Evolutionary conservation across 2,329 filamentous ascomycete species (phyloP).

Genomic region (Cercospora nicotianae): DNA sequence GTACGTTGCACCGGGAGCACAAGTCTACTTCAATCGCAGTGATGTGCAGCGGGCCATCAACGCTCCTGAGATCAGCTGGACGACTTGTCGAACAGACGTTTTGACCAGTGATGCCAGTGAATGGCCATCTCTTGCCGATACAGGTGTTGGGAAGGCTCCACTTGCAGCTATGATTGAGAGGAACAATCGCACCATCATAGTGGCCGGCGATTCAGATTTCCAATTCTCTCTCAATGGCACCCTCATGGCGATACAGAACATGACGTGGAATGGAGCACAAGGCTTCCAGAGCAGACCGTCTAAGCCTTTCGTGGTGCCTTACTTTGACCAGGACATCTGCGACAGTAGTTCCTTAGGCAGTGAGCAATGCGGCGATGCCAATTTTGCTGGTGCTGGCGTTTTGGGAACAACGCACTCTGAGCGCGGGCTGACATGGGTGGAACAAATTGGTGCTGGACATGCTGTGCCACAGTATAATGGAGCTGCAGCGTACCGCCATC

Average conservation of each 20-base stretch:
- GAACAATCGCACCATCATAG: conserved; percentile 37
- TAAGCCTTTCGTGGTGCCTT: conserved; percentile 31
- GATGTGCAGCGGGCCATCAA: conserved; percentile 40
- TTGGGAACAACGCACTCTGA: conserved; percentile 32
- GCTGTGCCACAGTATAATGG: conserved; percentile 43
- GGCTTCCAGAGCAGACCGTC: conserved; percentile 31
- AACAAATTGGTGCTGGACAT: conserved; percentile 31
- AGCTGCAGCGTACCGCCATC: conserved; percentile 44
- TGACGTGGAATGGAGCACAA: conserved; percentile 35
- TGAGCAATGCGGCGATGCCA: background rate
- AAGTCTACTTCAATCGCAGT: conserved; percentile 36
- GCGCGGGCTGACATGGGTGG: conserved; percentile 30
- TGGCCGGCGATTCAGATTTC: conserved; percentile 31
- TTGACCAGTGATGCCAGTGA: background rate
- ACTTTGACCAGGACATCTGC: conserved; percentile 8
- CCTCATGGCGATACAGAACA: conserved; percentile 34
- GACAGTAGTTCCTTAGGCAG: background rate
- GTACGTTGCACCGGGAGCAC: background rate
- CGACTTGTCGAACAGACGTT: conserved; percentile 30
- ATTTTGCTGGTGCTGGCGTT: conserved; percentile 29
- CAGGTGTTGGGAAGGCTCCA: background rate
- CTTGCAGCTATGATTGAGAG: conserved; percentile 30
- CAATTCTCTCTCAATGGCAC: conserved; percentile 33
- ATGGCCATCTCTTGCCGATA: conserved; percentile 16
- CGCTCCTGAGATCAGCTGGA: conserved; percentile 33